A percentile compares a stretch with the other conserved stretches of the same genome.
Conservation (phyloP, 768 basidiomycete species). For the Serendipita indica region DNA sequence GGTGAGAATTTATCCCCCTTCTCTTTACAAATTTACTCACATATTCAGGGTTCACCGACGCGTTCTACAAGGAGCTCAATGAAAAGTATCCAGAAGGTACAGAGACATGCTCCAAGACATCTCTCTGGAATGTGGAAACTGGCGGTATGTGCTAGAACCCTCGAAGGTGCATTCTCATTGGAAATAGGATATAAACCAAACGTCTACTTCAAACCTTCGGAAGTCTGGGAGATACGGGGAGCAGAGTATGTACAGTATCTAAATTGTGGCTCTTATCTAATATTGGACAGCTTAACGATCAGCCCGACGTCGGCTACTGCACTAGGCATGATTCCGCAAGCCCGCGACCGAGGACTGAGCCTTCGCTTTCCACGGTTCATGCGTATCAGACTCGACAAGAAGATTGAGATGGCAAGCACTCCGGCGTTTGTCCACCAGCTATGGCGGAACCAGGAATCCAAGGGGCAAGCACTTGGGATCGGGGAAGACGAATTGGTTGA, state of each 20-base stretch:
- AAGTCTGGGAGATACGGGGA: conserved; percentile 74
- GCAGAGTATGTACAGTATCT: conserved; percentile 25
- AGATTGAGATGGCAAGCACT: conserved; percentile 55
- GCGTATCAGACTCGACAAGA: conserved; percentile 56
- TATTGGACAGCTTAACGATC: conserved; percentile 46
- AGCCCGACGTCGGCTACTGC: conserved; percentile 80
- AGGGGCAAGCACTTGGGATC: conserved; percentile 21
- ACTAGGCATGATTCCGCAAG: conserved; percentile 38
- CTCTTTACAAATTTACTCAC: conserved; percentile 7
- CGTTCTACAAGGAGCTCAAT: conserved; percentile 56
- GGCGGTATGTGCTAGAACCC: conserved; percentile 33
- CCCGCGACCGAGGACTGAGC: conserved; percentile 46
- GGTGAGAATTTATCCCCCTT: conserved; percentile 25
- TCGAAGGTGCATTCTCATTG: conserved; percentile 3
- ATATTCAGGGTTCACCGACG: conserved; percentile 61
- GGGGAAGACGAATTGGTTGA: conserved; percentile 53
- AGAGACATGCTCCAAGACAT: conserved; percentile 36
- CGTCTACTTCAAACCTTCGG: conserved; percentile 53
- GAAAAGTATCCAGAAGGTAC: conserved; percentile 50
- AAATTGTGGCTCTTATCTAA: conserved; percentile 46
- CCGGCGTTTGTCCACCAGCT: conserved; percentile 53
- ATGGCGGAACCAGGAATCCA: conserved; percentile 46
- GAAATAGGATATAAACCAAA: conserved; percentile 44
- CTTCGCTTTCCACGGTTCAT: conserved; percentile 84
- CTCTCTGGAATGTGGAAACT: conserved; percentile 45